These are phyloP conservation scores for Penicillium sp. DNA, from an alignment of 2,329 filamentous ascomycete species.

Conservation along the genomic window DNA sequence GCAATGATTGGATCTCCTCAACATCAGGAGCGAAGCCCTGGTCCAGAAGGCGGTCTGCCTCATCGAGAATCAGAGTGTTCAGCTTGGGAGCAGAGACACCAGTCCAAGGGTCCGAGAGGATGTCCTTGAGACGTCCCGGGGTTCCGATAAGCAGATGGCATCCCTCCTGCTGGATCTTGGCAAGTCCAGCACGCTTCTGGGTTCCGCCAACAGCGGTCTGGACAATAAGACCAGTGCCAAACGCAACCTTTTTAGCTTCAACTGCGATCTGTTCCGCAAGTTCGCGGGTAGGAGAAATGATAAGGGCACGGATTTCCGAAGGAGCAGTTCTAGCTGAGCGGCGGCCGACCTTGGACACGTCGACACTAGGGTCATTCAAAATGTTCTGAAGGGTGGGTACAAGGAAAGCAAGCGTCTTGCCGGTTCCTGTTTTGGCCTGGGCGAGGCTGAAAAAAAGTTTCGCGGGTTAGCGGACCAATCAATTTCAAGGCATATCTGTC, in stretches of 20 bases:
- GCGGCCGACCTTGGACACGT: constrained; percentile 13
- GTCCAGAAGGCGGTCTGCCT: constrained; percentile 66
- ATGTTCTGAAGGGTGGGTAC: constrained; percentile 81
- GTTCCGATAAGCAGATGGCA: constrained; percentile 91
- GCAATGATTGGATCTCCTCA: constrained; percentile 55
- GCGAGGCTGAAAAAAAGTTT: constrained; percentile 60
- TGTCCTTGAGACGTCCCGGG: constrained; percentile 80
- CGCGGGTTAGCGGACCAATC: constrained; percentile 15
- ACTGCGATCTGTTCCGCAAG: constrained; percentile 63
- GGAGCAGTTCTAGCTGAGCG: constrained; percentile 12
- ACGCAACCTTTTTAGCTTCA: constrained; percentile 69
- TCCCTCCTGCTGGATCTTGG: constrained; percentile 66
- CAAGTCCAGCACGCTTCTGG: constrained; percentile 67
- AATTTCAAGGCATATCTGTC: neutral
- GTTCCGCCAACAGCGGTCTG: constrained; percentile 90
- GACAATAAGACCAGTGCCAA: constrained; percentile 64
- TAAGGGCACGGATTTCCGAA: constrained; percentile 57
- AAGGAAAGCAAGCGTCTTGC: constrained; percentile 93
- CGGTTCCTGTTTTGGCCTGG: constrained; percentile 94
- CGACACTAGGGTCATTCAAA: constrained; percentile 63
- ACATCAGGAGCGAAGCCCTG: constrained; percentile 67
- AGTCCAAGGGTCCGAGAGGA: constrained; percentile 64
- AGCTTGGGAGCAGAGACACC: constrained; percentile 64
- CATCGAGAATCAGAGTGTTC: constrained; percentile 61
- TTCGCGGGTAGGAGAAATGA: constrained; percentile 63